Percentiles rank a stretch among this genome's conserved stretches.
phyloP scores from a whole-genome alignment of 2,329 filamentous ascomycete species.

The Aspergillus transmontanensis region DNA sequence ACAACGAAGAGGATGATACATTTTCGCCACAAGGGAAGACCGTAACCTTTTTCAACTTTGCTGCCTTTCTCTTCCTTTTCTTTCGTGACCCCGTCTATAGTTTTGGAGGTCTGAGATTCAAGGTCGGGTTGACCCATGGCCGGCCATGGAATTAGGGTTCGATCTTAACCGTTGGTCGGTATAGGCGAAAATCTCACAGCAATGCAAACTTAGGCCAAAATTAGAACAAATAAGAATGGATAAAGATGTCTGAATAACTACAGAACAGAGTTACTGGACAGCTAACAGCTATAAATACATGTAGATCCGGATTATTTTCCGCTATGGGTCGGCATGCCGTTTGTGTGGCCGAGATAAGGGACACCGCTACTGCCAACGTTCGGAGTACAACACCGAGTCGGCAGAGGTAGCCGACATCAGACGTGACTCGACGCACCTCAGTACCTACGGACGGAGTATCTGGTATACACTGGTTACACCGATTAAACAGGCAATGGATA shows the following conservation, averaged over 20 bases:
- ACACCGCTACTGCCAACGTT: not conserved
- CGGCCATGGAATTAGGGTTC: constrained; percentile 6
- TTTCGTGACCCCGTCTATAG: not conserved
- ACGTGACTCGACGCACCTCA: not conserved
- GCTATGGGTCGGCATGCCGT: constrained; percentile 16
- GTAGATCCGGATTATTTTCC: constrained; percentile 13
- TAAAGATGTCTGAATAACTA: not conserved
- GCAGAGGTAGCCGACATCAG: not conserved
- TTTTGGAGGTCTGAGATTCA: not conserved
- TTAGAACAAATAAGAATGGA: not conserved
- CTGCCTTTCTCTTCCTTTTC: constrained; percentile 2
- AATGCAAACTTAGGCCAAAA: not conserved
- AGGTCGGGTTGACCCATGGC: constrained; percentile 5
- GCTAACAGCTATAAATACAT: constrained; percentile 2
- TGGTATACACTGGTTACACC: not conserved
- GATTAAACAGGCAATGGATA: no score
- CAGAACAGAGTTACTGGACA: not conserved
- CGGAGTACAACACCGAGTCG: constrained; percentile 2
- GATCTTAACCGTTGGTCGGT: not conserved
- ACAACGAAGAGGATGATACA: constrained; percentile 44
- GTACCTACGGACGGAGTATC: not conserved
- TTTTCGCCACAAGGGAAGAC: constrained; percentile 42
- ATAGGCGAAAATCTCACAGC: not conserved
- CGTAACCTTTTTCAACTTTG: constrained; percentile 20
- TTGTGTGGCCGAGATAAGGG: constrained; percentile 16